Base-by-base conservation (phyloP, 306 rosid species). In the Citrullus colocynthis region DNA sequence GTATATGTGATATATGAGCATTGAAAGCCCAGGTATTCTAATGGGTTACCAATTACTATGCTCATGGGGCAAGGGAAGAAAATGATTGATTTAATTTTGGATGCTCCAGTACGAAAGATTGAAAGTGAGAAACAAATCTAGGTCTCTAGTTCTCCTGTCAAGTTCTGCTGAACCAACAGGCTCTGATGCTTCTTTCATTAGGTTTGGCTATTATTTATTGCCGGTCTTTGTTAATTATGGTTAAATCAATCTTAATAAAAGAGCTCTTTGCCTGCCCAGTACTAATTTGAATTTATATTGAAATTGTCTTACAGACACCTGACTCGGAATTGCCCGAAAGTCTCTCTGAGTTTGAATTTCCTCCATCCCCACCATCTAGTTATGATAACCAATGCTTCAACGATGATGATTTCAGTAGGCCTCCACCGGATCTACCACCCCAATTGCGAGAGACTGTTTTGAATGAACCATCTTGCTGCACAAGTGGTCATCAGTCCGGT, bases 321-420 rank as follows among this genome's bases (percentile, higher is more conserved):
- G 79, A 81, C 71, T 87, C 88, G 59, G 88, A 86, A 84, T 77
- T 78, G 78, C 77, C 79, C 3, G 81, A 78, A 75, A 84, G 59
- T 59, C 80, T 87, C 6, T 78, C 87, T 17, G 90, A 85, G 37
- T 77, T 81, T 2, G 89, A 88, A 78, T 67, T 83, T 81, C 95
- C 96, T 48, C 82, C 91, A 62, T 92, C 97, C n/a, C 97, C 98
- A 24, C 89, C 96, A 49, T 87, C 91, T 44, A 95, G 96, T 87
- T 95, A 95, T 16, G 89, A 89, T 45, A 90, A 87, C 84, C 78
- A 78, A 62, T 61, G 42, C 77, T 80, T 92, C 57, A 80, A 75
- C 7, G 92, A 88, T 14, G 89, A 89, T 10, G 97, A 92, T 59
- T 95, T 83, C 74, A 76, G 86, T 28, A 88, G 83, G 79, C 88